phyloP scores from a whole-genome alignment of 345 rosid species.

The Toxicodendron radicans region DNA sequence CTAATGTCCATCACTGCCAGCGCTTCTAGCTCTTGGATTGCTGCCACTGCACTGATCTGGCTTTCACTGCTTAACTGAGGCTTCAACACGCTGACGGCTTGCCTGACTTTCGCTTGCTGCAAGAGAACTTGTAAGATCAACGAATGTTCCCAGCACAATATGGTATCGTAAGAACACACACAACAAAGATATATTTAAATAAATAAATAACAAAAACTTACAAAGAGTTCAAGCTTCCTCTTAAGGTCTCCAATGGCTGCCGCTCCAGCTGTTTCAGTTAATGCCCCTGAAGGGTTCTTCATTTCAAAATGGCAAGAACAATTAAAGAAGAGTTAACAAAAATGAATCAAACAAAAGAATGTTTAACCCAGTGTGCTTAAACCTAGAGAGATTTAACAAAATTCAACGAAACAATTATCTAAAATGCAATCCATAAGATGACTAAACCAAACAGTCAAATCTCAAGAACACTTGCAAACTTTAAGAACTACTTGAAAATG shows the following conservation, averaged over 20 bases:
- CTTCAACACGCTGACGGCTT: constrained; percentile 45
- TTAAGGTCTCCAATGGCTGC: constrained; percentile 49
- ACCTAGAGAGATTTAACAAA: too few relatives aligned
- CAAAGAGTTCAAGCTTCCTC: constrained; percentile 56
- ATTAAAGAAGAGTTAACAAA: background rate
- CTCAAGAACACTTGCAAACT: background rate
- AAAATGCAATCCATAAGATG: background rate
- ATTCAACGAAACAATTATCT: background rate
- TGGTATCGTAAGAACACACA: background rate
- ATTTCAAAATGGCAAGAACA: constrained; percentile 20
- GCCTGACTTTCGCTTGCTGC: constrained; percentile 66
- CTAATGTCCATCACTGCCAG: constrained; percentile 48
- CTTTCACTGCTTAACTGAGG: constrained; percentile 39
- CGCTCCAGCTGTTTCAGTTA: constrained; percentile 24
- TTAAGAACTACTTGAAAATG: too few relatives aligned
- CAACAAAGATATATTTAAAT: background rate
- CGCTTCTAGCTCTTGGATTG: constrained; percentile 64
- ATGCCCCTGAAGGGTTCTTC: constrained; percentile 3
- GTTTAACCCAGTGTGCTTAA: too few relatives aligned
- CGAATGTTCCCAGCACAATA: background rate
- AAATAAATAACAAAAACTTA: constrained; percentile 34
- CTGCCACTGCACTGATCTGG: constrained; percentile 35
- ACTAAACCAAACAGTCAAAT: background rate
- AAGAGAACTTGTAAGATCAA: constrained; percentile 14
- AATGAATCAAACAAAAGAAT: too few relatives aligned